These are phyloP conservation scores for Termitomyces bulborhizus DNA, from an alignment of 768 basidiomycete genomes.

Conservation along the genomic window DNA sequence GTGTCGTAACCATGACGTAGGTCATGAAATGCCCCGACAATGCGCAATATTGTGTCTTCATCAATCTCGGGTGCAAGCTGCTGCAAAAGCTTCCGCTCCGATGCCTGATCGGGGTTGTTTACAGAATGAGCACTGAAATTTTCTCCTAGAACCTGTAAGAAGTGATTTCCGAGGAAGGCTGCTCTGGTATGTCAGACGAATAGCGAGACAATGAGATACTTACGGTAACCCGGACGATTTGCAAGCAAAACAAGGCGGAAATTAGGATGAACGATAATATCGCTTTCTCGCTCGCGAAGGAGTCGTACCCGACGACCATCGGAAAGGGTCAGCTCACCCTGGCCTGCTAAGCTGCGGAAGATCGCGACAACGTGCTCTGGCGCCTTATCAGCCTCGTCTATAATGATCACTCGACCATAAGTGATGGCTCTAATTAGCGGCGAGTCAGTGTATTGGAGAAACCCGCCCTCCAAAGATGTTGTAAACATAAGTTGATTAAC, in stretches of 20 bases:
- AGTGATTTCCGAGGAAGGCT: slow-evolving; percentile 73
- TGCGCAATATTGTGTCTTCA: slow-evolving; percentile 44
- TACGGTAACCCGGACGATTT: slow-evolving; percentile 67
- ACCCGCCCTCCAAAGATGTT: slow-evolving; percentile 50
- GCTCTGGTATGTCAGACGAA: background rate
- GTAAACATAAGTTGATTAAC: slow-evolving; percentile 69
- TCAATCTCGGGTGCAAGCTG: slow-evolving; percentile 59
- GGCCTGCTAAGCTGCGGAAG: slow-evolving; percentile 62
- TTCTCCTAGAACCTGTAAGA: slow-evolving; percentile 66
- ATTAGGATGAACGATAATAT: slow-evolving; percentile 56
- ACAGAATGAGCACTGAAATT: slow-evolving; percentile 64
- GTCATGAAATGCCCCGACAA: slow-evolving; percentile 63
- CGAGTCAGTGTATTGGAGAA: slow-evolving; percentile 58
- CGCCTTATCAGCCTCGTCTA: slow-evolving; percentile 71
- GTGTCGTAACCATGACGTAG: slow-evolving; percentile 51
- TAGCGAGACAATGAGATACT: slow-evolving; percentile 21
- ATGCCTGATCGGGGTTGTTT: slow-evolving; percentile 60
- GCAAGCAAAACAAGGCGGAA: slow-evolving; percentile 61
- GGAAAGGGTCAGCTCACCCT: slow-evolving; percentile 56
- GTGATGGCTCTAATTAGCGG: slow-evolving; percentile 60
- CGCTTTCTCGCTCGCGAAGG: slow-evolving; percentile 38
- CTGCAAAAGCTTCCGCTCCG: slow-evolving; percentile 52
- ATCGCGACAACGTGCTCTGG: slow-evolving; percentile 70
- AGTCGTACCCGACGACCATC: slow-evolving; percentile 55
- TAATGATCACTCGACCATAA: slow-evolving; percentile 58